Evolutionary conservation across 2,329 filamentous ascomycete genomes (phyloP).

Genomic region (Hypoxylon sp.): DNA sequence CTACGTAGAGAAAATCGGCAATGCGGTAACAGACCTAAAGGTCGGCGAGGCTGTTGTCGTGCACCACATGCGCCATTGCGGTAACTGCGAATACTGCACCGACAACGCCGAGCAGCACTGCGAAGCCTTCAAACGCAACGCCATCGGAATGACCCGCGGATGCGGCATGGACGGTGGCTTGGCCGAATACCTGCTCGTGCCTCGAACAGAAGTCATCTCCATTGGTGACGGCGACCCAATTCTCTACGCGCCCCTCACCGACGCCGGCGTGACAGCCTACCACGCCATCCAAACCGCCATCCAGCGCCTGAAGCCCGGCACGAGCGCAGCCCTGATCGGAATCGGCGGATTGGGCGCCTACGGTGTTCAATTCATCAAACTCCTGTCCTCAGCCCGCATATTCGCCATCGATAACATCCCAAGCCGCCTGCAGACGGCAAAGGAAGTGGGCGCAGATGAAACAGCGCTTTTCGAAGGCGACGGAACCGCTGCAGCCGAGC

Average conservation of each 20-base stretch:
- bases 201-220: conserved; percentile 40
- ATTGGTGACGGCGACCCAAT: conserved; percentile 38
- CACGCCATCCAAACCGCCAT: conserved; percentile 38
- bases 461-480: conserved; percentile 25
- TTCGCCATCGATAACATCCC: conserved; percentile 37
- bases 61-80: conserved; percentile 45
- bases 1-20: conserved; percentile 35
- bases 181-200: conserved; percentile 40
- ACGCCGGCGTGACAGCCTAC: conserved; percentile 43
- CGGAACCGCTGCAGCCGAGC: conserved; percentile 8
- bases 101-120: conserved; percentile 42
- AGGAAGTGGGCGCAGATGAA: conserved; percentile 39
- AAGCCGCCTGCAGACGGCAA: conserved; percentile 27
- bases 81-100: conserved; percentile 44
- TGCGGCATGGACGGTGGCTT: conserved; percentile 42
- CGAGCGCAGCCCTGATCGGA: conserved; percentile 39
- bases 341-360: conserved; percentile 42
- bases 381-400: conserved; percentile 35
- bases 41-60: conserved; percentile 43
- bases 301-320: conserved; percentile 40
- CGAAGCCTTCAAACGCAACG: conserved; percentile 39
- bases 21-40: conserved; percentile 33
- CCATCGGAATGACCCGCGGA: conserved; percentile 39
- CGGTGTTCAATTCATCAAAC: conserved; percentile 43
- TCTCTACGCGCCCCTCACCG: conserved; percentile 40